Percentiles rank a stretch among this genome's conserved stretches.
These are phyloP conservation scores for Hypsizygus marmoreus DNA, from an alignment of 768 basidiomycete genomes.

Conservation along the genomic window DNA sequence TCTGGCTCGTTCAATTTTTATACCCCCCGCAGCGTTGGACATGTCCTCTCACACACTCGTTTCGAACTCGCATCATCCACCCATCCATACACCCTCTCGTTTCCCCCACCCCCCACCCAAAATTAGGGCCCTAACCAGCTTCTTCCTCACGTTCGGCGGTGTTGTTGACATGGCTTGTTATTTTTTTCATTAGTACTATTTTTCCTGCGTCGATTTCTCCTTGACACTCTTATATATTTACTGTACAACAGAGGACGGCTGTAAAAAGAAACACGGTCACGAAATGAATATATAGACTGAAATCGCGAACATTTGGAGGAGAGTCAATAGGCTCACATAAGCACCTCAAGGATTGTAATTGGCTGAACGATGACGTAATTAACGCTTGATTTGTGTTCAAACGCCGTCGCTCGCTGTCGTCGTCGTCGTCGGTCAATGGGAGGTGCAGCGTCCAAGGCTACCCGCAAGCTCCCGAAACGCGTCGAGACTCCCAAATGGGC, in stretches of 20 bases:
- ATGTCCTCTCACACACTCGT: constrained; percentile 34
- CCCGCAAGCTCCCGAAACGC: constrained; percentile 54
- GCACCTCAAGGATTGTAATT: no score
- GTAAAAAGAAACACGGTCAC: constrained; percentile 30
- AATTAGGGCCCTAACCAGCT: constrained; percentile 20
- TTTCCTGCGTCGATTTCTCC: constrained; percentile 30
- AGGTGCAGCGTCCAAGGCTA: constrained; percentile 58
- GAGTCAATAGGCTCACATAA: no score
- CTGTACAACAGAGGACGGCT: constrained; percentile 50
- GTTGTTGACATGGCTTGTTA: constrained; percentile 39
- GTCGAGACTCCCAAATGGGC: constrained; percentile 49
- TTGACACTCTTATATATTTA: constrained; percentile 26
- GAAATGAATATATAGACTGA: constrained; percentile 35
- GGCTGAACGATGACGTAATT: constrained; percentile 26
- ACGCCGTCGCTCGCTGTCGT: no score
- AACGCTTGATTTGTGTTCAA: background rate
- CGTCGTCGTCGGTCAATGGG: no score
- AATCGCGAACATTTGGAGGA: constrained; percentile 14
- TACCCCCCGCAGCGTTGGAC: constrained; percentile 37
- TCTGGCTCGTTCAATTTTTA: no score
- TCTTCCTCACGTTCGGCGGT: constrained; percentile 26
- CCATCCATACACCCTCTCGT: no score
- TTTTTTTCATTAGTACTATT: constrained; percentile 29
- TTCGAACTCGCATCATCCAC: no score
- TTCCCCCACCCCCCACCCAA: no score